Conservation (phyloP, 108 stramenopile genomes). For the Epithemia pelagica region DNA sequence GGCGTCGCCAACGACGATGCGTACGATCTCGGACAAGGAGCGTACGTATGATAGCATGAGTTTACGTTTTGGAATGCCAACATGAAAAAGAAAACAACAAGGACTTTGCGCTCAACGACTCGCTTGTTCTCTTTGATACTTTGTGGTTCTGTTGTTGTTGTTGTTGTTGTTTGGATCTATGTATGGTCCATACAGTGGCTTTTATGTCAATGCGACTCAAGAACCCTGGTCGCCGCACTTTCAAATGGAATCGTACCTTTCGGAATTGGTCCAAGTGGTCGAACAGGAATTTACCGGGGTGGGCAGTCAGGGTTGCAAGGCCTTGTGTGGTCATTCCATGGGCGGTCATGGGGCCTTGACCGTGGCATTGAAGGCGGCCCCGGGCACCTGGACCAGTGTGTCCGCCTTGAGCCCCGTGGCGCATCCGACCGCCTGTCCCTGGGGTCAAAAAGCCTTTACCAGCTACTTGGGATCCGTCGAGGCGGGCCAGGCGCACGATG, state of each 20-base stretch:
- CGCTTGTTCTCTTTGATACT: too few relatives aligned
- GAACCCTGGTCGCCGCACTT: constrained; percentile 76
- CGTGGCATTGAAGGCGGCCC: constrained; percentile 65
- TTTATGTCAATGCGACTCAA: constrained; percentile 94
- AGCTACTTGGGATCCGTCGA: constrained; percentile 86
- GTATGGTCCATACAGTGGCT: constrained; percentile 54
- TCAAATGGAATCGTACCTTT: constrained; percentile 94
- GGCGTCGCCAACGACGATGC: constrained; percentile 67
- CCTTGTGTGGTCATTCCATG: constrained; percentile 92
- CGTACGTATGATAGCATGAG: background rate
- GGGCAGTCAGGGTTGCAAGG: constrained; percentile 34
- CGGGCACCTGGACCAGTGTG: constrained; percentile 44
- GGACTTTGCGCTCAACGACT: too few relatives aligned
- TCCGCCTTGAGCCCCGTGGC: constrained; percentile 94
- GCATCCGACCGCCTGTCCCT: constrained; percentile 88
- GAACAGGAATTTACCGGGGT: constrained; percentile 38
- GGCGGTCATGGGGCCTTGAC: constrained; percentile 91
- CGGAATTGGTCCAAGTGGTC: constrained; percentile 81
- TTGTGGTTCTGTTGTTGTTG: too few relatives aligned
- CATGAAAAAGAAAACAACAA: too few relatives aligned
- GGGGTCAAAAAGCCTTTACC: constrained; percentile 96
- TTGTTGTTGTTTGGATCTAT: background rate
- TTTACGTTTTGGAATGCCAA: too few relatives aligned
- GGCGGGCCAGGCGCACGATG: constrained; percentile 81
- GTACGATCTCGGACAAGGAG: constrained; percentile 95